Evolutionary conservation across 805 yeast species (phyloP), one percentile per base, ranked within the genome.

Genomic region (Komagataella pastoris): DNA sequence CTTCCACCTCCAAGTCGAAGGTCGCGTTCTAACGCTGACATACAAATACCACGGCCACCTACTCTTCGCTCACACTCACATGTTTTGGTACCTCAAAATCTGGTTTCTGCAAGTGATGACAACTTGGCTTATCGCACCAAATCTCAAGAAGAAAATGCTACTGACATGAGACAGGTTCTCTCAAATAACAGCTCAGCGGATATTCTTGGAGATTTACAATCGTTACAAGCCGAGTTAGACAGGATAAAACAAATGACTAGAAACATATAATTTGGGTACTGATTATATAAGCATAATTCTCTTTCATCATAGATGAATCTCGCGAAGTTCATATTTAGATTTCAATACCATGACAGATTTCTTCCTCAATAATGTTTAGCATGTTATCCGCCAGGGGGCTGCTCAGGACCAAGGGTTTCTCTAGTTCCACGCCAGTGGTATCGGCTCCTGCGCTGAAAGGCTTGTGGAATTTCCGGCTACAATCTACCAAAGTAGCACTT

Each of bases 171-270:
- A 30, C 40, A 30, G 40, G 40, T 30, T 30, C 40, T 30, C 14
- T 30, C 40, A 30, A 30, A 30, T 30, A 30, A 30, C 40, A 30
- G 40, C 14, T 30, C 40, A 3, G 40, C 40, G 40, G 40, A 30
- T 54, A 77, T 83, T 19, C 64, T 84, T 56, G 81, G 83, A 48
- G 85, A 83, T 59, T 68, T 84, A 53, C 76, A 75, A 59, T 83
- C 83, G 7, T 69, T 84, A 49, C 88, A 83, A 58, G 82, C 74
- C 44, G 89, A 84, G 62, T 88, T 84, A 19, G 85, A 84, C 46
- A 10, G 48, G n/a, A 51, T 51, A 30, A 46, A 48, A 24, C 40
- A 47, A 14, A 47, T 51, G 48, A 49, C 47, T 7, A 43, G 23
- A 43, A 18, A 44, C 4, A 43, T 19, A 12, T 49, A 19, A n/a